Percentiles rank a stretch among this genome's conserved stretches.
Conservation (phyloP, 768 basidiomycete species). For the Trametes maxima region DNA sequence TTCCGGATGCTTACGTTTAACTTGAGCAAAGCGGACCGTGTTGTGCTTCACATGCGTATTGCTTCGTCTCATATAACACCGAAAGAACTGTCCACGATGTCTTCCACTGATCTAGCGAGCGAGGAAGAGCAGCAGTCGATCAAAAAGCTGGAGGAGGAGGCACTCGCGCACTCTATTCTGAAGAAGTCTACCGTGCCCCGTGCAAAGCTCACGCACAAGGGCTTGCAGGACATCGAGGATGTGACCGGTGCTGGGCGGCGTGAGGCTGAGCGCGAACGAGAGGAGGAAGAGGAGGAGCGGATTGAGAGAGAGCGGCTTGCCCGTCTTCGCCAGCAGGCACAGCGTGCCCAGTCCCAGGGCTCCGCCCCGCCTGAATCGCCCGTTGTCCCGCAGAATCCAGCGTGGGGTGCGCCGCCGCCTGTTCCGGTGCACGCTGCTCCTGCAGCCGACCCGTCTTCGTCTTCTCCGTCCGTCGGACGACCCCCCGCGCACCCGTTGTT, state of each 20-base stretch:
- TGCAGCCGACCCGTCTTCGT: conserved; percentile 30
- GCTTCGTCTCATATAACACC: conserved; percentile 66
- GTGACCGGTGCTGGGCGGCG: conserved; percentile 49
- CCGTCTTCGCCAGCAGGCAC: conserved; percentile 46
- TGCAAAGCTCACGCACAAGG: conserved; percentile 93
- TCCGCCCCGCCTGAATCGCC: conserved; percentile 80
- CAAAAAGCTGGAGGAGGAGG: conserved; percentile 78
- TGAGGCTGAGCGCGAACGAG: conserved; percentile 62
- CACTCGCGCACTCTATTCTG: conserved; percentile 83
- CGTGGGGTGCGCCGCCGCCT: conserved; percentile 67
- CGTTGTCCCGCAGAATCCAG: conserved; percentile 38
- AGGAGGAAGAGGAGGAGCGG: conserved; percentile 56
- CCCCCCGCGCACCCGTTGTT: conserved; percentile 39
- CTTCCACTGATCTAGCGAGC: conserved; percentile 85
- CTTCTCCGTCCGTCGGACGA: conserved; percentile 28
- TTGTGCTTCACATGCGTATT: conserved; percentile 78
- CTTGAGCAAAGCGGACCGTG: conserved; percentile 79
- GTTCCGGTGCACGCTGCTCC: conserved; percentile 48
- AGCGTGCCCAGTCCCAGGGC: conserved; percentile 48
- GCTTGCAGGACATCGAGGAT: conserved; percentile 87
- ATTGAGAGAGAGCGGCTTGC: conserved; percentile 71
- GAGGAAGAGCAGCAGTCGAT: conserved; percentile 86
- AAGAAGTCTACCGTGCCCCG: conserved; percentile 62
- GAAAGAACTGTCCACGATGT: conserved; percentile 78
- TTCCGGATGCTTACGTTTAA: conserved; percentile 92